Percentiles rank a stretch among this genome's conserved stretches.
Evolutionary conservation across 495 filamentous ascomycete species (phyloP).

Genomic region (Trichoderma asperelloides): DNA sequence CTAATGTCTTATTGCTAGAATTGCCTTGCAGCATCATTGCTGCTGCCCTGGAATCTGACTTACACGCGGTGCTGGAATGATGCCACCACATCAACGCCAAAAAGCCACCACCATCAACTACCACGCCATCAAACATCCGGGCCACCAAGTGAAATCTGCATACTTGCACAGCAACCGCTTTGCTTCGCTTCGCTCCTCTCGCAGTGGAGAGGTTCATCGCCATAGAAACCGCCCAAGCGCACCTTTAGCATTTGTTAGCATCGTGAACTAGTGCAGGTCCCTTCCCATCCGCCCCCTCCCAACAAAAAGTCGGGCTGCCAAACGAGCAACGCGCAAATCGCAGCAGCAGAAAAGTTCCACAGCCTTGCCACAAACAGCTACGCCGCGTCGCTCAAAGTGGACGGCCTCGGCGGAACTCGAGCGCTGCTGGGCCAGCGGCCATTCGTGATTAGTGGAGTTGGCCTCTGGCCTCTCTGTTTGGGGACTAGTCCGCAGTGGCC

Average conservation of each 20-base stretch:
- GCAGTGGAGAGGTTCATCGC: not conserved
- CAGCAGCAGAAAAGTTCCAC: not conserved
- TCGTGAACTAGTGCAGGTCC: not conserved
- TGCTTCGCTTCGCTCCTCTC: too few relatives aligned
- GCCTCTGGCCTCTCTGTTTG: not conserved
- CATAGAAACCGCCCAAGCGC: not conserved
- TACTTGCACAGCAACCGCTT: too few relatives aligned
- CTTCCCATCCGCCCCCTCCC: too few relatives aligned
- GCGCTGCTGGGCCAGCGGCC: not conserved
- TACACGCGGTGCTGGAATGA: not conserved
- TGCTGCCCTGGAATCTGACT: not conserved
- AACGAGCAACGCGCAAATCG: not conserved
- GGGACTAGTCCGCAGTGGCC: not conserved
- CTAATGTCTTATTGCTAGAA: too few relatives aligned
- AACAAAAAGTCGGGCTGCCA: too few relatives aligned
- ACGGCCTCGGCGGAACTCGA: not conserved
- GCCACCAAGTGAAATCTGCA: too few relatives aligned
- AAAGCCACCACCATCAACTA: too few relatives aligned
- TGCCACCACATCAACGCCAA: not conserved
- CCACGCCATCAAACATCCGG: too few relatives aligned
- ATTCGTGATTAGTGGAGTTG: not conserved
- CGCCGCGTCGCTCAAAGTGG: not conserved
- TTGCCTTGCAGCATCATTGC: too few relatives aligned
- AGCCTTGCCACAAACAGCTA: not conserved
- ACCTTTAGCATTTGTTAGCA: not conserved